Evolutionary conservation across 148 eudicot species (phyloP), one percentile per base, ranked within the genome.

Genomic region (Selenicereus undatus): DNA sequence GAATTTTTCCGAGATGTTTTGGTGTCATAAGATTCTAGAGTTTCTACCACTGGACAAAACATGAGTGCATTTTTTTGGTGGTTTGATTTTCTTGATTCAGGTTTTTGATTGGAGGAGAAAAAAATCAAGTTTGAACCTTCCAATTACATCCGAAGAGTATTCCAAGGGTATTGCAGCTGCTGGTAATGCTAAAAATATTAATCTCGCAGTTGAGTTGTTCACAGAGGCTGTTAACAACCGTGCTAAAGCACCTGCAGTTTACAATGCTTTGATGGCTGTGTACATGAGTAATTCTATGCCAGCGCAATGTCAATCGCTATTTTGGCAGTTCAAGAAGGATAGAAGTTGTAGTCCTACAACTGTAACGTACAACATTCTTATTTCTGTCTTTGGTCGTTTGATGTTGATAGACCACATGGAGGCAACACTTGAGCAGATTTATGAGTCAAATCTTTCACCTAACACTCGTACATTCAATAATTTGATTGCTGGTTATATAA

Each of bases 341-440:
- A 52, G 74, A 77, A 45, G 60, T 50, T 92, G 98, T 82, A 60
- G 75, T 71, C 97, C 99, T n/a, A 86, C 92, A 10, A 80, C 90
- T 78, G 90, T 89, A 81, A 91, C 98, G 21, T 96, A 91, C 86
- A 92, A 92, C 82, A 93, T 91, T 48, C 95, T 96, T 71, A 88
- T 96, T 72, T 89, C 95, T 3, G 82, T 88, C 32, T 92, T 88
- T 74, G 94, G 94, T 64, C 91, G 97, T 32, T 54, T 91, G 85
- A 85, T 91, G 92, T 82, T 96, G 84, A 76, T 91, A 73, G 93
- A 90, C 77, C 93, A 88, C 81, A 96, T 96, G 99, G 98, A 96
- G 85, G 89, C 93, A 71, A 83, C 88, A 65, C 66, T 90, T 29
- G 84, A 82, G 76, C 92, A 90, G 82, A 81, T 96, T 45, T 76